Evolutionary conservation across 129 eudicot species (phyloP).

Genomic region (Rutidosis leptorrhynchoides): DNA sequence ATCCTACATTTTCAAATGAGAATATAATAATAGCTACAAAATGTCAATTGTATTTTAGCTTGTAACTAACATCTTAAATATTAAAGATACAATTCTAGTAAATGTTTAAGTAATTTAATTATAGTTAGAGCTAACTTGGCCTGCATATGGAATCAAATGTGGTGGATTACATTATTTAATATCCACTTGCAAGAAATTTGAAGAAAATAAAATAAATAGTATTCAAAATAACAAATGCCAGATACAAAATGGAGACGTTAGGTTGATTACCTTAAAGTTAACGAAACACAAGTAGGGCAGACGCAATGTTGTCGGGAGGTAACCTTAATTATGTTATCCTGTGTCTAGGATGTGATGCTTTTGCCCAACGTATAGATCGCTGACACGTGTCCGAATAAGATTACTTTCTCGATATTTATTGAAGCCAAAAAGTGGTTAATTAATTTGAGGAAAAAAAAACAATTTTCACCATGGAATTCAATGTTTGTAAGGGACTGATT

Average conservation of each 20-base stretch:
- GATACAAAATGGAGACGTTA: conserved; percentile 8
- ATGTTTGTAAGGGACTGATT: no score
- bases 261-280: conserved; percentile 31
- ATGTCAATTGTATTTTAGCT: no score
- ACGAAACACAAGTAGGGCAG: conserved; percentile 31
- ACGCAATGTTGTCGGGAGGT: conserved; percentile 21
- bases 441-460: no score
- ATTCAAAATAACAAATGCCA: background rate
- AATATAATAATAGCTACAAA: no score
- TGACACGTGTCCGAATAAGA: conserved; percentile 22
- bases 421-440: no score
- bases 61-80: background rate
- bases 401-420: background rate
- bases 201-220: background rate
- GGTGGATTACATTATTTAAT: conserved; percentile 2
- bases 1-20: background rate
- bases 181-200: background rate
- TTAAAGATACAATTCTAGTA: no score
- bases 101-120: background rate
- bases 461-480: no score
- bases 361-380: conserved; percentile 21
- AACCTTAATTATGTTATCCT: conserved; percentile 19
- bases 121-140: background rate
- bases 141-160: background rate
- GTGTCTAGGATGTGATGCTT: conserved; percentile 15